Evolutionary conservation across 805 yeast species (phyloP), one percentile per base, ranked within the genome.

Genomic region (Kuraishia piskuri): DNA sequence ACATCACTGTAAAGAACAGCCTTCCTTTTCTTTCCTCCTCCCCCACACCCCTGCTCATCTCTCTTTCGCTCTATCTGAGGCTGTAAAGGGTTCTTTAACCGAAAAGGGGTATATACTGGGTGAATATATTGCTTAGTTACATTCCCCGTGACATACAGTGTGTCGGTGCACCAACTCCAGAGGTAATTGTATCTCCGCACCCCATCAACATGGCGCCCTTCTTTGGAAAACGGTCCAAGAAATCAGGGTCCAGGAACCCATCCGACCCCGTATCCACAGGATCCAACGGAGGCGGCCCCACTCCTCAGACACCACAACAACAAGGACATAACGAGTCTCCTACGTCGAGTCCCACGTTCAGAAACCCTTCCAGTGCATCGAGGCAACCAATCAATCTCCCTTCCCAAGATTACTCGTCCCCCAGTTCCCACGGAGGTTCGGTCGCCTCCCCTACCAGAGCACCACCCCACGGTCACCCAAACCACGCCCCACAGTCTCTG

Each of bases 181-280:
- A n/a, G n/a, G n/a, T n/a, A n/a, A n/a, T n/a, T 24, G 17, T 22
- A 47, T 20, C 14, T 47, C 25, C 49, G 12, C 24, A 9, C 17
- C 9, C 19, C 19, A 14, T 23, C 19, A 10, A 22, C 21, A 50
- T 50, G 52, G 48, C 48, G 17, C 52, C 52, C 24, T 50, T 50
- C 24, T 50, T 50, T 45, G 22, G 36, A 36, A 50, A 50, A 22
- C n/a, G 24, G 22, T 23, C 24, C 19, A 49, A 49, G 44, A 45
- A 45, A 22, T 21, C 47, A 20, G 22, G 23, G 47, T 45, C 47
- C 10, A 20, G 47, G 23, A 45, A 22, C 23, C n/a, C 47, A 19
- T 45, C 47, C n/a, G 47, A 45, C 23, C 22, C 47, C n/a, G 47
- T 22, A 9, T 22, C 22, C 22, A 22, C 23, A 6, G 47, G 47